Base-by-base conservation (phyloP, 2,329 filamentous ascomycete species). In the Dactylellina haptotyla region DNA sequence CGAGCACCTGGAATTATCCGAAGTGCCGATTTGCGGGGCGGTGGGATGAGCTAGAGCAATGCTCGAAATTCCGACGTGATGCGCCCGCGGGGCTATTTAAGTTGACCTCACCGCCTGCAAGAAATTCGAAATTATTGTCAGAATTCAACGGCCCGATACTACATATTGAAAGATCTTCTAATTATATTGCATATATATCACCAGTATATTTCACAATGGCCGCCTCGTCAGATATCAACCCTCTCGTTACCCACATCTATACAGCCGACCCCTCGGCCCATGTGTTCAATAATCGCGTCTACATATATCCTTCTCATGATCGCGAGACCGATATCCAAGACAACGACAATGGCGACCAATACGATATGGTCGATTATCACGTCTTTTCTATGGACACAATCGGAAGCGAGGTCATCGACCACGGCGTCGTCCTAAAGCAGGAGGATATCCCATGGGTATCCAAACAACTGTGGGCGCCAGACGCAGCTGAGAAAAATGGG, bases 301-400 rank as follows among this genome's bases (percentile, higher is more conserved):
- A 92, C 83, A 86, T 93, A 81, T 93, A 93, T 82, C 90, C 90
- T 18, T 93, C 90, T 20, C 90, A 93, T 82, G 90, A 93, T 81
- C 86, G 89, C 76, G 88, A 91, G 80, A 91, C 89, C 3, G 85
- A 88, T 80, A 90, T 92, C 80, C 67, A 85, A 66, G 70, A 75
- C 32, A 93, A 93, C 82, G 90, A 93, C 84, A 92, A 92, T 84
- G 90, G 90, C 79, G 90, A 92, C 82, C 90, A 93, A 80, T 93
- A 92, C 80, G 90, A 92, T 82, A 93, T 93, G 90, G 85, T 83
- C 64, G 90, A 93, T 83, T 93, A 93, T 84, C 90, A 93, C 81
- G 90, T 93, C 80, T 88, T 93, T 81, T 88, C 86, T 76, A 82
- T 86, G 51, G 63, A 67, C 41, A 82, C 82, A 25, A 77, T 80